Conservation (phyloP, 2,329 filamentous ascomycete species). For the Alternaria alternata region DNA sequence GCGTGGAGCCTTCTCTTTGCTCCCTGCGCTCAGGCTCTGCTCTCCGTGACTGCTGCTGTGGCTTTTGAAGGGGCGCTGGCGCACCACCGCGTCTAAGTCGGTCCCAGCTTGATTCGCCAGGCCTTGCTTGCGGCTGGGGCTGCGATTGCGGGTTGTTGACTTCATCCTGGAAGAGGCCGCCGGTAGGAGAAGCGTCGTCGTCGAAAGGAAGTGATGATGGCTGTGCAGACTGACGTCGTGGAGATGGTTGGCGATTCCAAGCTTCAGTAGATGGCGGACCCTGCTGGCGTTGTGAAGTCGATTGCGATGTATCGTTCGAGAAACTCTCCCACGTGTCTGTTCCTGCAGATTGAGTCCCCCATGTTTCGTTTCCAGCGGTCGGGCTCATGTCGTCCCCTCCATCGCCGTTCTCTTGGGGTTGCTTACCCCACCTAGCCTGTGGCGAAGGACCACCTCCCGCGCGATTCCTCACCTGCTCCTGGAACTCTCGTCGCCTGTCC, state of each 20-base stretch:
- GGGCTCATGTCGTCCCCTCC: conserved; percentile 53
- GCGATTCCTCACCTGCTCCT: conserved; percentile 28
- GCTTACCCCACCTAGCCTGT: conserved; percentile 42
- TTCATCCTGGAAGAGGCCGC: conserved; percentile 47
- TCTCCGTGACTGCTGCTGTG: conserved; percentile 23
- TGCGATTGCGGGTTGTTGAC: conserved; percentile 22
- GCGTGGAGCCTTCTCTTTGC: conserved; percentile 42
- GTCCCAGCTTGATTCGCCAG: conserved; percentile 56
- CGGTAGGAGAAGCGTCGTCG: conserved; percentile 49
- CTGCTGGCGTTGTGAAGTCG: conserved; percentile 19
- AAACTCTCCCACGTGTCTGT: conserved; percentile 26
- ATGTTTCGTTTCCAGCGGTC: conserved; percentile 51
- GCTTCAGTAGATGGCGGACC: conserved; percentile 7
- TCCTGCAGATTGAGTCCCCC: conserved; percentile 22
- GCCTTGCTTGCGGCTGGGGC: conserved; percentile 22
- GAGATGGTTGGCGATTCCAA: conserved; percentile 15
- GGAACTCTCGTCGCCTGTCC: conserved; percentile 29
- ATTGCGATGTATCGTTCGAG: conserved; percentile 19
- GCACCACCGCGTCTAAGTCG: conserved; percentile 50
- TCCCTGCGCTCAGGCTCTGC: conserved; percentile 31
- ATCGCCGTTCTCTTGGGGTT: conserved; percentile 34
- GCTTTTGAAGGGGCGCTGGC: conserved; percentile 22
- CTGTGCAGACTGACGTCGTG: conserved; percentile 12
- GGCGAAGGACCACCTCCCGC: conserved; percentile 48
- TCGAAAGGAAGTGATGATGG: conserved; percentile 28